Evolutionary conservation across 2,329 filamentous ascomycete genomes (phyloP), one percentile per base, ranked within the genome.

Genomic region (Fusarium aywerte): DNA sequence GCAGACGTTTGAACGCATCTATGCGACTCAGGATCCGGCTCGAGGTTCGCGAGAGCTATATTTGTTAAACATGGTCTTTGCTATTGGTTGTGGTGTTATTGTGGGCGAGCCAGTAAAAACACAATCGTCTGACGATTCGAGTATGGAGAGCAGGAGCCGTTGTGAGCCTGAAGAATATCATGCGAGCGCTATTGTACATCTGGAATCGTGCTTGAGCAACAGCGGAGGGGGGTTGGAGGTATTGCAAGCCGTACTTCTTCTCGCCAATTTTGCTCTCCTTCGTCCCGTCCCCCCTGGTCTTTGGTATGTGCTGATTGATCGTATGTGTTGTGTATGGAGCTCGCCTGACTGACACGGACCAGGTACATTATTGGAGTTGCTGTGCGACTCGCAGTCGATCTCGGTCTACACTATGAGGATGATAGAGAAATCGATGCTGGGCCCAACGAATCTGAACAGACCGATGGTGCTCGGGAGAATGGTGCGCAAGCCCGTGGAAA

Each of bases 51-150:
- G 91, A 53, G 93, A 97, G 78, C 84, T 96, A n/a, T 98, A 97
- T 79, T 88, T 96, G 81, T 84, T 98, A 65, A 97, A 97, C 78
- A 97, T 98, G 79, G 94, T 98, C 23, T 98, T 97, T 80, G 95
- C 95, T 15, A 97, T 98, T 72, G 96, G 96, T 8, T 91, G 92
- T 18, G 95, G 93, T 18, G 97, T 97, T 71, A 97, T 97, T 68
- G 89, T 97, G 70, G 92, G 86, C 65, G 82, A 90, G 77, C 80
- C 81, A 73, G 72, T 86, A 77, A 77, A 86, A 75, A 77, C 85
- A 9, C 79, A 82, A 43, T 77, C 80, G 40, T 73, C 77, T 27
- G 77, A 76, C 4, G 74, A 78, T 40, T 65, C 69, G 35, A 73
- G 65, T 58, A 55, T 74, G 25, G 55, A 75, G 29, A 57, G 58